A percentile compares a stretch with the other conserved stretches of the same genome.
Conservation (phyloP, 352 stramenopile species). For the Globisporangium irregulare region DNA sequence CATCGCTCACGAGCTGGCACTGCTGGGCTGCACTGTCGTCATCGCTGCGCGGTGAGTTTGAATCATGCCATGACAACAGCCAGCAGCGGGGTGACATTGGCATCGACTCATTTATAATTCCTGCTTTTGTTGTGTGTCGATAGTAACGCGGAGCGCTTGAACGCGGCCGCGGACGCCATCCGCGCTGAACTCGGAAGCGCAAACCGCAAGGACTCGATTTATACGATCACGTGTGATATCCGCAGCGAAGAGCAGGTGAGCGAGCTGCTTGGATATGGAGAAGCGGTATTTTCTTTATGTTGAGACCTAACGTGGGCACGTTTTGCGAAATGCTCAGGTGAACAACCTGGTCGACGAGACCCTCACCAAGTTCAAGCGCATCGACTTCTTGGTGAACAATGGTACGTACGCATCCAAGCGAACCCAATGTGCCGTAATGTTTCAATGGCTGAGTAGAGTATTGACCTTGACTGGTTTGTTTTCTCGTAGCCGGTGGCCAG, state of each 20-base stretch:
- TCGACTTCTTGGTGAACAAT: constrained; percentile 95
- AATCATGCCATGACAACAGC: neutral
- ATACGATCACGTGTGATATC: constrained; percentile 71
- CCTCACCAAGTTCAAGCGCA: constrained; percentile 73
- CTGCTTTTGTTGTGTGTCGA: neutral
- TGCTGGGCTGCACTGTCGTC: constrained; percentile 73
- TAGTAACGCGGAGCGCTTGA: constrained; percentile 68
- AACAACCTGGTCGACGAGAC: constrained; percentile 62
- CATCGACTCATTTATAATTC: neutral
- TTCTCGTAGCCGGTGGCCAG: constrained; percentile 79
- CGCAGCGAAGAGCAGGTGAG: constrained; percentile 59
- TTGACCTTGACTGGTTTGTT: neutral
- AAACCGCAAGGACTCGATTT: constrained; percentile 37
- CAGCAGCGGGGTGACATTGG: neutral
- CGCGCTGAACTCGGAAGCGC: constrained; percentile 41
- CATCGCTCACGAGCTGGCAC: constrained; percentile 77
- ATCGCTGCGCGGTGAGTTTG: constrained; percentile 64
- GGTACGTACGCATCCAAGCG: constrained; percentile 22
- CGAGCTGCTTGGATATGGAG: neutral
- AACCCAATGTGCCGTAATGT: neutral
- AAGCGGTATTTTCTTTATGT: neutral
- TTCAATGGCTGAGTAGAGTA: neutral
- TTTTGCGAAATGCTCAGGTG: constrained; percentile 32
- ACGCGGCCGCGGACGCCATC: constrained; percentile 54
- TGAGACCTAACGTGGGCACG: neutral